Evolutionary conservation across 192 early-diverging fungal species (phyloP).

Genomic region (Podochytrium sp.): DNA sequence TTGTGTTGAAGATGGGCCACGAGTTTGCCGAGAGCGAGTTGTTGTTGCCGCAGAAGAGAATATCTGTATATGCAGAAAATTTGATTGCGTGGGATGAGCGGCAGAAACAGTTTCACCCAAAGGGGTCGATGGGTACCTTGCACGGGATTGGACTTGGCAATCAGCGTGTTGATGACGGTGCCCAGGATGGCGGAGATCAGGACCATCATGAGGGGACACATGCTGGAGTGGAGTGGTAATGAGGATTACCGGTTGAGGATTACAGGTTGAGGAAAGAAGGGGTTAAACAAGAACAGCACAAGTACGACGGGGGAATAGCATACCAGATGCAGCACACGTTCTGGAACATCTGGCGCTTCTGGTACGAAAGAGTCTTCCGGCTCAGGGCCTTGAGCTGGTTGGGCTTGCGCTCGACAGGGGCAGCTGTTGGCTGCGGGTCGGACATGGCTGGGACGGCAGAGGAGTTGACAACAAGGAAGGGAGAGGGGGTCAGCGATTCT

Average conservation of each 20-base stretch:
- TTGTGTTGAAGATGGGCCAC: constrained; percentile 32
- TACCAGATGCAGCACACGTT: constrained; percentile 73
- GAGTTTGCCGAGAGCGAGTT: constrained; percentile 6
- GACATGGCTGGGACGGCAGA: not conserved
- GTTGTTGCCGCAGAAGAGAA: constrained; percentile 38
- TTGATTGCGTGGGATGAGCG: not conserved
- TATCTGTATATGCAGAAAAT: constrained; percentile 24
- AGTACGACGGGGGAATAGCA: not conserved
- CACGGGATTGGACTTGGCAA: constrained; percentile 49
- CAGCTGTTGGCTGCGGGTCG: not conserved
- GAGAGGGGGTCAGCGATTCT: not conserved
- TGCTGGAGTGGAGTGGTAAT: constrained; percentile 33
- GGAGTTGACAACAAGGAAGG: not conserved
- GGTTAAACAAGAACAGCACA: not conserved
- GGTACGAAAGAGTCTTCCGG: constrained; percentile 70
- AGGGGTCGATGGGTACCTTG: too few relatives aligned
- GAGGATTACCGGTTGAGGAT: not conserved
- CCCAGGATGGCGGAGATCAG: constrained; percentile 61
- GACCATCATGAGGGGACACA: constrained; percentile 75
- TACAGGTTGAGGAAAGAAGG: not conserved
- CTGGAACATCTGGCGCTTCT: constrained; percentile 71
- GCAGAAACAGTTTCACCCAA: too few relatives aligned
- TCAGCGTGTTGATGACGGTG: constrained; percentile 54
- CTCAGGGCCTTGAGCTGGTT: constrained; percentile 47
- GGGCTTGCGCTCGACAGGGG: not conserved